These are phyloP conservation scores for Saccharomycopsis malanga DNA, from an alignment of 805 yeast genomes.

Conservation along the genomic window DNA sequence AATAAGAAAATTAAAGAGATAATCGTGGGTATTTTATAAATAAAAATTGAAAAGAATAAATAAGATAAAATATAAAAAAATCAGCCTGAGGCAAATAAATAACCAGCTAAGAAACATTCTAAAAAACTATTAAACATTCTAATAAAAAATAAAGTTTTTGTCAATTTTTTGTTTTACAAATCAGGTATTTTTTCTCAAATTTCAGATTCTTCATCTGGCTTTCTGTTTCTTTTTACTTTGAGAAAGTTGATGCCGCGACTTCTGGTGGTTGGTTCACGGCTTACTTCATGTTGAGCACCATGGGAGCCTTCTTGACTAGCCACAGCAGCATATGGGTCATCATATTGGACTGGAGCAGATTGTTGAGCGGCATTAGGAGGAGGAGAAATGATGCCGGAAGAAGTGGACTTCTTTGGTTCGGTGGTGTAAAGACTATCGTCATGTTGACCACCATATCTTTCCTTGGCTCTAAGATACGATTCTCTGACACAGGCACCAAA, in stretches of 20 bases:
- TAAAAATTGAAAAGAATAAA: no score
- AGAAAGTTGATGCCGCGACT: slow-evolving; percentile 21
- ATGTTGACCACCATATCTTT: background rate
- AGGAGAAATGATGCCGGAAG: slow-evolving; percentile 4
- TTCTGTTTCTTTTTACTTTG: slow-evolving; percentile 19
- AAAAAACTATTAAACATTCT: no score
- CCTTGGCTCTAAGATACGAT: slow-evolving; percentile 18
- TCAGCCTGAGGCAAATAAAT: no score
- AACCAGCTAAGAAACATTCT: no score
- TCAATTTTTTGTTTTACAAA: no score
- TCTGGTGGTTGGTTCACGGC: slow-evolving; percentile 7
- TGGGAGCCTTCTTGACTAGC: slow-evolving; percentile 2
- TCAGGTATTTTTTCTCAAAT: slow-evolving; percentile 6
- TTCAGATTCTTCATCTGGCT: slow-evolving; percentile 19
- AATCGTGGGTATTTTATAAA: no score
- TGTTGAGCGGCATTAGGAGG: slow-evolving; percentile 1
- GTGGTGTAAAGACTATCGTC: slow-evolving; percentile 6
- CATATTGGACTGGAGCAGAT: background rate
- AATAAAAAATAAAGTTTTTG: no score
- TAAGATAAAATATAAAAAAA: no score
- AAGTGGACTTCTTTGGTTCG: slow-evolving; percentile 15
- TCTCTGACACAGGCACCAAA: slow-evolving; percentile 33
- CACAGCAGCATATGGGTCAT: slow-evolving; percentile 19
- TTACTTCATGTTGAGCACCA: background rate
- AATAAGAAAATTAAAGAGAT: no score